Evolutionary conservation across 2,329 filamentous ascomycete species (phyloP).

Genomic region (Cryphonectria carpinicola): DNA sequence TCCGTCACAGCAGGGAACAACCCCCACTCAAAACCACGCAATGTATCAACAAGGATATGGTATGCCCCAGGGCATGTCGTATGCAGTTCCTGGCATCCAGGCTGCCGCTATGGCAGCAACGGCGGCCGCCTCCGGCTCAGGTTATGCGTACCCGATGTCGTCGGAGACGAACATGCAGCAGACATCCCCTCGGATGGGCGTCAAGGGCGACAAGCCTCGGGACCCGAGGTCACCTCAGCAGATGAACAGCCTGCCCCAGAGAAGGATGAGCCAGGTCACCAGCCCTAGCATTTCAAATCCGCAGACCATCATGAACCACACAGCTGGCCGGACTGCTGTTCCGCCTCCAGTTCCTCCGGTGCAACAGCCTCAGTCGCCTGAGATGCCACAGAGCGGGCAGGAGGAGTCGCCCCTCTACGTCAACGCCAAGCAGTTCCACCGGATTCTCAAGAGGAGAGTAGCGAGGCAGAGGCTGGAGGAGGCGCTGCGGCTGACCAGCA

Average conservation of each 20-base stretch:
- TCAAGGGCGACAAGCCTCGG: conserved; percentile 69
- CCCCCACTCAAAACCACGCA: conserved; percentile 69
- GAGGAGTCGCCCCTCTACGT: conserved; percentile 97
- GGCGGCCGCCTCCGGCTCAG: conserved; percentile 84
- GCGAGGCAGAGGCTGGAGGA: conserved; percentile 94
- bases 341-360: conserved; percentile 64
- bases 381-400: conserved; percentile 71
- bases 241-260: conserved; percentile 64
- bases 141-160: conserved; percentile 69
- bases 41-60: conserved; percentile 81
- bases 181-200: conserved; percentile 78
- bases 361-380: conserved; percentile 75
- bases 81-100: conserved; percentile 81
- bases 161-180: conserved; percentile 70
- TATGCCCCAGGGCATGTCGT: conserved; percentile 75
- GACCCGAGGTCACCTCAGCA: conserved; percentile 77
- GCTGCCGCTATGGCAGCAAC: conserved; percentile 92
- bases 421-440: conserved; percentile 98
- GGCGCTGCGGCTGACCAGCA: conserved; percentile 86
- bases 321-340: conserved; percentile 53
- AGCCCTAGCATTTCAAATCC: conserved; percentile 76
- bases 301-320: conserved; percentile 76
- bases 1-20: conserved; percentile 73
- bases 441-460: conserved; percentile 91
- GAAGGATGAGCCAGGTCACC: conserved; percentile 76